phyloP scores from a whole-genome alignment of 2,329 filamentous ascomycete species.

The Coniochaeta sp. region DNA sequence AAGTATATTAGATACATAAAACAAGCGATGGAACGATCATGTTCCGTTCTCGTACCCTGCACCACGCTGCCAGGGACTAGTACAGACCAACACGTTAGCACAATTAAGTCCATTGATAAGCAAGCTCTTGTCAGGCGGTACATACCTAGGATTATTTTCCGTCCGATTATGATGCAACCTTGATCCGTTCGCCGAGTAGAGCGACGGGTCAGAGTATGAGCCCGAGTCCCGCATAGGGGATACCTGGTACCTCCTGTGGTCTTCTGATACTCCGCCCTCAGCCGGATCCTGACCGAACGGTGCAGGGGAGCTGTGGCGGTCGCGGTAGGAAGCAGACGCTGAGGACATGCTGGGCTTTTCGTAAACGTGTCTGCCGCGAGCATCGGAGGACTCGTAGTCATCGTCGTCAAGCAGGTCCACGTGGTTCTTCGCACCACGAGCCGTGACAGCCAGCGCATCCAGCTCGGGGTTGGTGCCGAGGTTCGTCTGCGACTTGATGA shows the following conservation, averaged over 20 bases:
- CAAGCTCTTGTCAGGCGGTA: background rate
- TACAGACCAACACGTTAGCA: background rate
- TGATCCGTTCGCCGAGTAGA: background rate
- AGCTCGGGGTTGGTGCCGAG: slow-evolving; percentile 65
- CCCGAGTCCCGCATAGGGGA: background rate
- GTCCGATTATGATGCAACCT: background rate
- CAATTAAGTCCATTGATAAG: too few species aligned
- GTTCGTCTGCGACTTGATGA: slow-evolving; percentile 81
- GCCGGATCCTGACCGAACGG: background rate
- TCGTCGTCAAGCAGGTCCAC: background rate
- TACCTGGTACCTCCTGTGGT: background rate
- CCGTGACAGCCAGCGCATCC: slow-evolving; percentile 74
- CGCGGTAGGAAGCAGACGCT: background rate
- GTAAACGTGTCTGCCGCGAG: background rate
- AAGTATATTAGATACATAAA: background rate
- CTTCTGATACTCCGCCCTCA: background rate
- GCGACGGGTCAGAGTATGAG: background rate
- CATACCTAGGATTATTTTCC: background rate
- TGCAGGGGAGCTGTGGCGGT: background rate
- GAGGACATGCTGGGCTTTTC: slow-evolving; percentile 1
- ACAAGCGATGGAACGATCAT: background rate
- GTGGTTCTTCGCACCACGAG: slow-evolving; percentile 48
- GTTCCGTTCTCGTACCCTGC: background rate
- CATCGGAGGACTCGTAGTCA: background rate
- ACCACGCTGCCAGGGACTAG: background rate